phyloP scores from a whole-genome alignment of 495 filamentous ascomycete species.

The Tuber aestivum region DNA sequence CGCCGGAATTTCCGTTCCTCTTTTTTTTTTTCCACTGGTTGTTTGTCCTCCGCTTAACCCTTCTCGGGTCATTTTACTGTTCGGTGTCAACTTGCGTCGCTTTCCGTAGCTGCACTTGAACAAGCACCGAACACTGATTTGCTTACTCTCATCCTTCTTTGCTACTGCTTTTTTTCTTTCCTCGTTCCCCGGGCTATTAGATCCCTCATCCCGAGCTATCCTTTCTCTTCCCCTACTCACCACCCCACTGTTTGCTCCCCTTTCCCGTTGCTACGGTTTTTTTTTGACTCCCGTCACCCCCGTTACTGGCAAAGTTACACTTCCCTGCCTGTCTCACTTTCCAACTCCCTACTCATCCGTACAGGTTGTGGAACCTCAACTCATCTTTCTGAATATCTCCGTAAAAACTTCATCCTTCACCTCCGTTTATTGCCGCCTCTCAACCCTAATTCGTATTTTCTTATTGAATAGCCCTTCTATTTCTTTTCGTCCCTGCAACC shows the following conservation, averaged over 20 bases:
- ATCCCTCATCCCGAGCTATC: neutral
- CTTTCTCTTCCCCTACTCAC: neutral
- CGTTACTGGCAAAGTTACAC: slow-evolving; percentile 4
- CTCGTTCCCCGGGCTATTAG: neutral
- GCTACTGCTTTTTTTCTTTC: neutral
- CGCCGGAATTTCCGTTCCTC: neutral
- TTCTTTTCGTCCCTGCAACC: neutral
- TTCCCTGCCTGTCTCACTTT: slow-evolving; percentile 1
- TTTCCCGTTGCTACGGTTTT: neutral
- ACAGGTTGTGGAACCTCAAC: slow-evolving; percentile 1
- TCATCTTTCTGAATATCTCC: slow-evolving; percentile 1
- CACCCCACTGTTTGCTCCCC: neutral
- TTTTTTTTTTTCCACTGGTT: neutral
- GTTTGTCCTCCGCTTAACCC: neutral
- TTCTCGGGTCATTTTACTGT: slow-evolving; percentile 1
- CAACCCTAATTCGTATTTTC: neutral
- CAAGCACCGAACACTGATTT: neutral
- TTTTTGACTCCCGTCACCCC: neutral
- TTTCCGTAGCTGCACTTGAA: neutral
- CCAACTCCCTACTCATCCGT: slow-evolving; percentile 4
- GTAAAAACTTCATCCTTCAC: neutral
- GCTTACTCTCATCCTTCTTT: neutral
- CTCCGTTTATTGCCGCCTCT: neutral
- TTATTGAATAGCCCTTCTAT: neutral
- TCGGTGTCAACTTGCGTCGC: slow-evolving; percentile 1